Evolutionary conservation across 352 stramenopile genomes (phyloP), one percentile per base, ranked within the genome.

Genomic region (Phytopythium aichiense): DNA sequence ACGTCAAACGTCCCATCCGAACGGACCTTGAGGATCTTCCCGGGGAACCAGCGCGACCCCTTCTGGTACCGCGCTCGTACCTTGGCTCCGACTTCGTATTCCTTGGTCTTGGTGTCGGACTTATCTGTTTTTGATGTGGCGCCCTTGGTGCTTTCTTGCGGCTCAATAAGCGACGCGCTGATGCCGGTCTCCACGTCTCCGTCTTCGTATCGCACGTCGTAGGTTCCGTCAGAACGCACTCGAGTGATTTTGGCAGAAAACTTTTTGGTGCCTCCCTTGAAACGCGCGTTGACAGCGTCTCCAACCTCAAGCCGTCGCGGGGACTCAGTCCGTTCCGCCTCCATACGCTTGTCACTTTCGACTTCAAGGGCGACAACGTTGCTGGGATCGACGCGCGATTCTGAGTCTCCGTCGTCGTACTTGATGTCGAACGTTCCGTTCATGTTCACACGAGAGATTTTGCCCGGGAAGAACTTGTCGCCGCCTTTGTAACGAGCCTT

Each of bases 391-490:
- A 79, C 68, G 7, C 70, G 60, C 15, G 69, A 62, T 56, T 81
- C 79, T 4, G 53, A 56, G 25, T 85, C 74, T 1, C 76, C 76
- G 37, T 91, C 66, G 22, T 89, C 83, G 49, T 81, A 89, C 30
- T 81, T 61, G 11, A 95, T 63, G 37, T 93, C 83, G 58, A 75
- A 90, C 0, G 79, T 89, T 8, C 74, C 79, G 56, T 92, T 75
- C 16, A 65, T 40, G 53, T 80, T 45, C 1, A 60, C 69, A n/a
- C 80, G 66, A 0, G 50, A 11, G 35, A 94, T 84, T 54, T 68
- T 81, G 6, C 79, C 81, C 18, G 63, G 58, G 48, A 74, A 91
- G 23, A 42, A 65, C 23, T 77, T 74, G 4, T 51, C 43, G 13
- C 72, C 71, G 46, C 69, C 58, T 23, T 77, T 78, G 58, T 77